These are phyloP conservation scores for Pseudocercospora ulei DNA, from an alignment of 2,329 filamentous ascomycete genomes.

Conservation along the genomic window DNA sequence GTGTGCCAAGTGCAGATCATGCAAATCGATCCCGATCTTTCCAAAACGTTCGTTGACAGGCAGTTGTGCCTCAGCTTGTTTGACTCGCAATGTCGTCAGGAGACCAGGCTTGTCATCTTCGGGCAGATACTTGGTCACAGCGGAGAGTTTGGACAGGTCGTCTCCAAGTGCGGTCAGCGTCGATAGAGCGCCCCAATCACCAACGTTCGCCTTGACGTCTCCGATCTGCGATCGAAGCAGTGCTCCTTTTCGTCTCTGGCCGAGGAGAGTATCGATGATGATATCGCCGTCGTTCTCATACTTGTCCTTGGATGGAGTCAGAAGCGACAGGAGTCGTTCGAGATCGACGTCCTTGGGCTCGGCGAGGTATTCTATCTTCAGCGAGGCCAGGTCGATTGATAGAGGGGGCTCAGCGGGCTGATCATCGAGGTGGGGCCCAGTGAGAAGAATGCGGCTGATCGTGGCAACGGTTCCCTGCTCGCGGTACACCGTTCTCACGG, in stretches of 20 bases:
- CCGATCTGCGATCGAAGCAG: constrained; percentile 64
- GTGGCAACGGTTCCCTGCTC: constrained; percentile 61
- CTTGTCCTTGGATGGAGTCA: constrained; percentile 84
- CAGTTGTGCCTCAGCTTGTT: constrained; percentile 52
- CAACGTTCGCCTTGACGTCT: constrained; percentile 53
- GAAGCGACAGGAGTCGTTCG: constrained; percentile 68
- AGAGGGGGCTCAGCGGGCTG: constrained; percentile 24
- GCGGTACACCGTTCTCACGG: constrained; percentile 70
- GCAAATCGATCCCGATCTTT: constrained; percentile 47
- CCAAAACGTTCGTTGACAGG: constrained; percentile 63
- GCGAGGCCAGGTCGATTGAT: constrained; percentile 29
- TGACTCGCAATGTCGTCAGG: constrained; percentile 60
- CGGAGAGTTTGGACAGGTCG: constrained; percentile 72
- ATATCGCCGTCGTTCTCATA: constrained; percentile 88
- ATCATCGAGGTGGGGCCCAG: constrained; percentile 50
- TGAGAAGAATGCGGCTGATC: constrained; percentile 64
- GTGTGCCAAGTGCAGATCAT: constrained; percentile 62
- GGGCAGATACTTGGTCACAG: constrained; percentile 85
- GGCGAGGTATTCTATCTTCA: constrained; percentile 62
- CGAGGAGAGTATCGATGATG: constrained; percentile 78
- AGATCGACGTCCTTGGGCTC: constrained; percentile 70
- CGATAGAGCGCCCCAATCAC: constrained; percentile 55
- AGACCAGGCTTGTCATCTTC: constrained; percentile 90
- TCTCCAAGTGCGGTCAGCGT: constrained; percentile 59
- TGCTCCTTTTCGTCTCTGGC: constrained; percentile 76